A percentile compares a stretch with the other conserved stretches of the same genome.
Evolutionary conservation across 306 rosid species (phyloP).

Genomic region (Quercus ilex): DNA sequence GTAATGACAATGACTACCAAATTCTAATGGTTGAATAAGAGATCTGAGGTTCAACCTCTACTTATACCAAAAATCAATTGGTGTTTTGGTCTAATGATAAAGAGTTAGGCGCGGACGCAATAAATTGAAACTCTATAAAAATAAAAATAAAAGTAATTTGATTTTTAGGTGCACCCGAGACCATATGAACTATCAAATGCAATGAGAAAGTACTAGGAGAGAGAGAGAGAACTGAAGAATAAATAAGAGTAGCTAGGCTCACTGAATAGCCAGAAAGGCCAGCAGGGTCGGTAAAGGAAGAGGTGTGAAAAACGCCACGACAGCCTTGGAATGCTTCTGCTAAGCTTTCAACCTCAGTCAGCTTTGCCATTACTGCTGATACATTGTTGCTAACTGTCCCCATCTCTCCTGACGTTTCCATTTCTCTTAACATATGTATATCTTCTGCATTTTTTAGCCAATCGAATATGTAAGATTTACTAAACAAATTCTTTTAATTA

Average conservation of each 20-base stretch:
- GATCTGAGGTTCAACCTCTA: rapidly evolving
- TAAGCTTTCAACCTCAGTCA: conserved; percentile 45
- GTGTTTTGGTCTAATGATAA: too few relatives aligned
- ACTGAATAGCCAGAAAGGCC: conserved; percentile 94
- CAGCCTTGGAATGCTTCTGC: conserved; percentile 66
- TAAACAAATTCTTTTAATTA: neutral
- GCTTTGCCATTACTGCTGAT: conserved; percentile 39
- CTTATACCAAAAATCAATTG: too few relatives aligned
- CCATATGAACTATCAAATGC: too few relatives aligned
- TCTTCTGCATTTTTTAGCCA: conserved; percentile 51
- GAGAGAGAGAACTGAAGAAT: neutral
- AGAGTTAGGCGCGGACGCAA: rapidly evolving
- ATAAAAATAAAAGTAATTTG: too few relatives aligned
- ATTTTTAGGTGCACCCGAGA: too few relatives aligned
- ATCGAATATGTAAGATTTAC: neutral
- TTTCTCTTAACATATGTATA: conserved; percentile 48
- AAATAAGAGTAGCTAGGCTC: conserved; percentile 2
- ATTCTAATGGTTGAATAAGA: too few relatives aligned
- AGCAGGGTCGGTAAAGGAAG: conserved; percentile 75
- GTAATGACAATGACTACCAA: too few relatives aligned
- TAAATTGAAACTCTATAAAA: too few relatives aligned
- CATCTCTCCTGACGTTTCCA: conserved; percentile 29
- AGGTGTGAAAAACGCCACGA: conserved; percentile 78
- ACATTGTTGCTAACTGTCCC: neutral
- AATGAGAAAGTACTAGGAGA: too few relatives aligned